Evolutionary conservation across 176 grass and related monocot genomes (phyloP).

Genomic region (Phyllostachys edulis): DNA sequence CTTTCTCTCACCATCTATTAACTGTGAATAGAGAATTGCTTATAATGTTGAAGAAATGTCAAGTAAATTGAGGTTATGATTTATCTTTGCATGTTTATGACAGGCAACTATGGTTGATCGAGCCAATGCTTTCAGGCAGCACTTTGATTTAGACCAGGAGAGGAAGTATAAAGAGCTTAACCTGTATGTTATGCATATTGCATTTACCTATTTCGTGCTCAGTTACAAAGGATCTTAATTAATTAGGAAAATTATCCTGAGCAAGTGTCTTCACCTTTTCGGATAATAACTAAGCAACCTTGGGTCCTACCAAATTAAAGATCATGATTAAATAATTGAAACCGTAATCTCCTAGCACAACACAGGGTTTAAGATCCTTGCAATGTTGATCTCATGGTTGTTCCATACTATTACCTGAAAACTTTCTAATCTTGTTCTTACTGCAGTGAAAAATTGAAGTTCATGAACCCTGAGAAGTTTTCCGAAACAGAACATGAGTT

Average conservation of each 20-base stretch:
- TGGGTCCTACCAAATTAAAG: background rate
- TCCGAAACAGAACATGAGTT: slow-evolving; percentile 75
- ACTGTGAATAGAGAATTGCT: background rate
- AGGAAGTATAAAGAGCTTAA: slow-evolving; percentile 96
- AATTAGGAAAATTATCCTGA: background rate
- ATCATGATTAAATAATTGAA: background rate
- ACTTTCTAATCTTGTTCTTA: slow-evolving; percentile 23
- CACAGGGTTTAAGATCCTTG: slow-evolving; percentile 13
- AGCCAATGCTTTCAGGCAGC: slow-evolving; percentile 96
- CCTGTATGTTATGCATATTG: slow-evolving; percentile 55
- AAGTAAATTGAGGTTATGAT: background rate
- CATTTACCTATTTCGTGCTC: background rate
- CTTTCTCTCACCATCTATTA: background rate
- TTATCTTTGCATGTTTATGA: slow-evolving; percentile 13
- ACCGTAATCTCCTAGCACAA: background rate
- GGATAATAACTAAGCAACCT: background rate
- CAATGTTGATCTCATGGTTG: background rate
- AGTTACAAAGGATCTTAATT: background rate
- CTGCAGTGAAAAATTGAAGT: slow-evolving; percentile 85
- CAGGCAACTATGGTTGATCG: slow-evolving; percentile 88
- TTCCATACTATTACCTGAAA: background rate
- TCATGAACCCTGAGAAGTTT: slow-evolving; percentile 80
- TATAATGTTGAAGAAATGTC: background rate
- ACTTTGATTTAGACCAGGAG: slow-evolving; percentile 87
- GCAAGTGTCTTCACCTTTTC: background rate